Evolutionary conservation across 2,329 filamentous ascomycete species (phyloP).

Genomic region (Cercospora sp.): DNA sequence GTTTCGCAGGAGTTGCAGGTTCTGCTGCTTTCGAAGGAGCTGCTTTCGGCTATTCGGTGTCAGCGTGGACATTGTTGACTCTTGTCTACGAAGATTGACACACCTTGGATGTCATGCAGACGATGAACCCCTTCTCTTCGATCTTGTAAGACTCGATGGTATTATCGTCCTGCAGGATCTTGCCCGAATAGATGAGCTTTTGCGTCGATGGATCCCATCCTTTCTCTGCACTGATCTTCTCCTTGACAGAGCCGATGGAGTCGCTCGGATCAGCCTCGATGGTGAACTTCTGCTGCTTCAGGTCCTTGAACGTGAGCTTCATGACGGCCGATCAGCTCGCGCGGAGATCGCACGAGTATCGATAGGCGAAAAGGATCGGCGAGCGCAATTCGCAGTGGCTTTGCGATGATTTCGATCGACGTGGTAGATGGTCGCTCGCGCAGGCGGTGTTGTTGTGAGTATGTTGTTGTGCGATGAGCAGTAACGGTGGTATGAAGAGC

Average conservation of each 20-base stretch:
- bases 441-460: not conserved
- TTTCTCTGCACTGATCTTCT: conserved; percentile 88
- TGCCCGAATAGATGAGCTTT: conserved; percentile 98
- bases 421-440: not conserved
- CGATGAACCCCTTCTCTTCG: conserved; percentile 98
- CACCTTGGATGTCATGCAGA: conserved; percentile 98
- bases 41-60: conserved; percentile 66
- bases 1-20: conserved; percentile 58
- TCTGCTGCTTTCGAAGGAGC: conserved; percentile 50
- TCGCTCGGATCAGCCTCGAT: conserved; percentile 93
- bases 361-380: not conserved
- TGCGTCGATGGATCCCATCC: conserved; percentile 88
- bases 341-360: conserved; percentile 1
- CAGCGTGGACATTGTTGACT: conserved; percentile 1
- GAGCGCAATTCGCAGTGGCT: not conserved
- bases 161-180: conserved; percentile 97
- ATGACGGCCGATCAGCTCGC: conserved; percentile 43
- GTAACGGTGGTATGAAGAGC: conserved; percentile 8
- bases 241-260: conserved; percentile 85
- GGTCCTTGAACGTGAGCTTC: conserved; percentile 79
- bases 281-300: conserved; percentile 98
- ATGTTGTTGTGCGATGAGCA: not conserved
- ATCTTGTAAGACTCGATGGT: conserved; percentile 97
- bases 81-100: not conserved
- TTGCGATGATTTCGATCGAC: not conserved